Conservation (phyloP, 2,329 filamentous ascomycete genomes). For the Simplicillium aogashimaense region DNA sequence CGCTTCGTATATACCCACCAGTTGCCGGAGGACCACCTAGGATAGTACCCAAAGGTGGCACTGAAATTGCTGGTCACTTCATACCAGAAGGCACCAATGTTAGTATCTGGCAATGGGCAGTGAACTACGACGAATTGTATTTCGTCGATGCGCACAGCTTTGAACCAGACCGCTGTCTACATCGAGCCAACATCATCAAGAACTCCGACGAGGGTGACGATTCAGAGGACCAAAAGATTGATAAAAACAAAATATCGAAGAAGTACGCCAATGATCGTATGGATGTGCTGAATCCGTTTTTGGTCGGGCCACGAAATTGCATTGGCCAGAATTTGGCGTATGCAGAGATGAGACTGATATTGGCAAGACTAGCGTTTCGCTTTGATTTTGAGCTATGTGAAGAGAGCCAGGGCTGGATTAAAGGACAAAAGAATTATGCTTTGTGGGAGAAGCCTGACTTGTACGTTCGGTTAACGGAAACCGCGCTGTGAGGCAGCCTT, state of each 20-base stretch:
- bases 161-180: slow-evolving; percentile 25
- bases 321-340: slow-evolving; percentile 11
- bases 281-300: slow-evolving; percentile 18
- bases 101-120: slow-evolving; percentile 22
- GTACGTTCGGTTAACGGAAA: not conserved
- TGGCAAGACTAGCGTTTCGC: not conserved
- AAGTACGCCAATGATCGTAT: slow-evolving; percentile 11
- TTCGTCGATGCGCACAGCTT: slow-evolving; percentile 23
- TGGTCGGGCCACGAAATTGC: slow-evolving; percentile 18
- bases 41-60: slow-evolving; percentile 18
- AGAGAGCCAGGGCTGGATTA: not conserved
- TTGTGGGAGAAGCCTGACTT: not conserved
- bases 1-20: slow-evolving; percentile 25
- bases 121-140: slow-evolving; percentile 19
- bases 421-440: slow-evolving; percentile 1
- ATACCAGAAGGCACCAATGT: slow-evolving; percentile 23
- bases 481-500: not conserved
- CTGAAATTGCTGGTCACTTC: slow-evolving; percentile 15
- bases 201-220: not conserved
- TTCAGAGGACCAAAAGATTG: slow-evolving; percentile 9
- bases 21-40: slow-evolving; percentile 14
- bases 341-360: slow-evolving; percentile 2
- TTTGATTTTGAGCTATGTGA: not conserved
- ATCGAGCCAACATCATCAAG: not conserved
- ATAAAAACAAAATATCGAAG: not conserved